Conservation (phyloP, 108 stramenopile species). For the Aurantiochytrium sp. region DNA sequence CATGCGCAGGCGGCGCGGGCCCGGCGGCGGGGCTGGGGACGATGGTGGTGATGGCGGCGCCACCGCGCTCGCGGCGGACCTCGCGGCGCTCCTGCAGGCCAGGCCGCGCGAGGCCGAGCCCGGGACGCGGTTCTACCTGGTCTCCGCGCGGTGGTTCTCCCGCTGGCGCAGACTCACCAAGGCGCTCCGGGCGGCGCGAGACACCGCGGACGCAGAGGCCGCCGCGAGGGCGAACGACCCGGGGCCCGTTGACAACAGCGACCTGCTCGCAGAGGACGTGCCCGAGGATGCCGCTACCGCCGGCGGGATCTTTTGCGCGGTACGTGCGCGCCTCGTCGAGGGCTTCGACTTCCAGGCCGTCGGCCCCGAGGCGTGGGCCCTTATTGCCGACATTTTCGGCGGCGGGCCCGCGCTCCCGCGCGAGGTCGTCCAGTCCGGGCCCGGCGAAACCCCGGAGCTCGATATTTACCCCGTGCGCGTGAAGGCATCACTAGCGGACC, state of each 20-base stretch:
- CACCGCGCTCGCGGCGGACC: neutral
- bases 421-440: neutral
- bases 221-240: neutral
- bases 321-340: neutral
- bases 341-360: neutral
- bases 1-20: neutral
- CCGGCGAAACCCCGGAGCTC: neutral
- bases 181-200: neutral
- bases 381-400: neutral
- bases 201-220: no score
- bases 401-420: neutral
- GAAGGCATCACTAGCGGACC: neutral
- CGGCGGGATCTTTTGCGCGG: neutral
- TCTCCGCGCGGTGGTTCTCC: neutral
- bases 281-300: neutral
- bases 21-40: neutral
- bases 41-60: neutral
- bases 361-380: neutral
- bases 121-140: neutral
- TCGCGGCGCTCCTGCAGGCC: neutral
- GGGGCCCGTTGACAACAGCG: neutral
- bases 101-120: neutral
- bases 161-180: neutral
- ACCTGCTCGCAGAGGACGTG: neutral
- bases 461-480: neutral